Conservation (phyloP, 1,284 basidiomycete genomes). For the Singerocomus inundabilis region DNA sequence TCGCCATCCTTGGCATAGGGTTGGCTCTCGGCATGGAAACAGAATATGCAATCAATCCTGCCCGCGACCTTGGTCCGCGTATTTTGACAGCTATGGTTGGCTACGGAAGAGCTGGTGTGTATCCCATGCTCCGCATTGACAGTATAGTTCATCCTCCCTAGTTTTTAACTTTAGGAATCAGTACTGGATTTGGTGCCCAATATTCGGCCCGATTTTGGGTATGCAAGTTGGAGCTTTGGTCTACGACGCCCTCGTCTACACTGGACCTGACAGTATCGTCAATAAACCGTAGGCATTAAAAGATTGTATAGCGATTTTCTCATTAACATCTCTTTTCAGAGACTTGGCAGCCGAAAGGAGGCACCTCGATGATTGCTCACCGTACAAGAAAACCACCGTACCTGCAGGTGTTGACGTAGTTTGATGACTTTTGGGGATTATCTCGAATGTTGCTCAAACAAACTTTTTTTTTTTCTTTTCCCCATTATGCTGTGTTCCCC, state of each 20-base stretch:
- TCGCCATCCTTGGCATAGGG: constrained; percentile 55
- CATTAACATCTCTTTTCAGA: constrained; percentile 13
- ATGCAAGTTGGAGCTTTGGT: constrained; percentile 49
- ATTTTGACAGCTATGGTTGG: constrained; percentile 59
- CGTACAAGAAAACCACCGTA: not conserved
- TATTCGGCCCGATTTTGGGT: constrained; percentile 58
- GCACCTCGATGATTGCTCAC: constrained; percentile 19
- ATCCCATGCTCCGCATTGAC: not conserved
- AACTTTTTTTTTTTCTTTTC: not conserved
- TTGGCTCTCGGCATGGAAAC: constrained; percentile 58
- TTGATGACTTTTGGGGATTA: constrained; percentile 30
- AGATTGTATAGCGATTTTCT: not conserved
- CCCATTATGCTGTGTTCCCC: not conserved
- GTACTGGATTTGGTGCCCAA: constrained; percentile 77
- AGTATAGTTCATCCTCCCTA: constrained; percentile 13
- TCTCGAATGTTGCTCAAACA: not conserved
- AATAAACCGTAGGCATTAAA: constrained; percentile 46
- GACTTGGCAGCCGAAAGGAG: constrained; percentile 6
- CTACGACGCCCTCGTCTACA: constrained; percentile 55
- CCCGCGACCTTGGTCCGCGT: constrained; percentile 63
- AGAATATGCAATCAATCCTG: constrained; percentile 61
- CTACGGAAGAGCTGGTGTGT: constrained; percentile 49
- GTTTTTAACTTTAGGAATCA: constrained; percentile 53
- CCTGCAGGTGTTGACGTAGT: constrained; percentile 10
- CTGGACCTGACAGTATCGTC: constrained; percentile 52